These are phyloP conservation scores for Dipteronia dyeriana DNA, from an alignment of 345 rosid genomes.

Conservation along the genomic window DNA sequence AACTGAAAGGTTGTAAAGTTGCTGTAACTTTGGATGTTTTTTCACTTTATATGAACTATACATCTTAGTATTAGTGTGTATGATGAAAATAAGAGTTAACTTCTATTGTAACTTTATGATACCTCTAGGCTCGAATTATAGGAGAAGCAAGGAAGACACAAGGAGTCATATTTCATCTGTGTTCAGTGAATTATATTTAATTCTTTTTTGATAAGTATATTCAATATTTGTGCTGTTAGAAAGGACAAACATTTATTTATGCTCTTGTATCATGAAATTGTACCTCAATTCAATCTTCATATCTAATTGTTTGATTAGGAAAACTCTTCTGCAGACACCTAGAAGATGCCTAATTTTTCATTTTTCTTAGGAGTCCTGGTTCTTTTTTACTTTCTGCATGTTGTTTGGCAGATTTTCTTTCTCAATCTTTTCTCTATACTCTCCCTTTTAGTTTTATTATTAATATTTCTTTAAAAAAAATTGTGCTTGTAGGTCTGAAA, in stretches of 20 bases:
- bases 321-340: not conserved
- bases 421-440: too few species aligned
- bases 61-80: not conserved
- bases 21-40: too few species aligned
- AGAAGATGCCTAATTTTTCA: not conserved
- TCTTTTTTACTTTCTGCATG: not conserved
- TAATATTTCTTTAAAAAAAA: not conserved
- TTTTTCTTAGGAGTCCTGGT: not conserved
- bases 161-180: not conserved
- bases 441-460: too few species aligned
- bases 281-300: not conserved
- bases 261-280: not conserved
- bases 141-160: not conserved
- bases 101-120: not conserved
- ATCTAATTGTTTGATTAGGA: not conserved
- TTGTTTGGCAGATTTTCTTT: too few species aligned
- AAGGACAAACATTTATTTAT: too few species aligned
- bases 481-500: conserved; percentile 69
- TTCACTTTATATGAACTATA: not conserved
- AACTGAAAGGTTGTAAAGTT: too few species aligned
- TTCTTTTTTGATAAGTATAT: not conserved
- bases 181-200: not conserved
- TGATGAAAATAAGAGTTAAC: not conserved
- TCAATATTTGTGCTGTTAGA: not conserved
- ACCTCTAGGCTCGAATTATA: not conserved